Base-by-base conservation (phyloP, 768 basidiomycete genomes). In the Tremella mesenterica region DNA sequence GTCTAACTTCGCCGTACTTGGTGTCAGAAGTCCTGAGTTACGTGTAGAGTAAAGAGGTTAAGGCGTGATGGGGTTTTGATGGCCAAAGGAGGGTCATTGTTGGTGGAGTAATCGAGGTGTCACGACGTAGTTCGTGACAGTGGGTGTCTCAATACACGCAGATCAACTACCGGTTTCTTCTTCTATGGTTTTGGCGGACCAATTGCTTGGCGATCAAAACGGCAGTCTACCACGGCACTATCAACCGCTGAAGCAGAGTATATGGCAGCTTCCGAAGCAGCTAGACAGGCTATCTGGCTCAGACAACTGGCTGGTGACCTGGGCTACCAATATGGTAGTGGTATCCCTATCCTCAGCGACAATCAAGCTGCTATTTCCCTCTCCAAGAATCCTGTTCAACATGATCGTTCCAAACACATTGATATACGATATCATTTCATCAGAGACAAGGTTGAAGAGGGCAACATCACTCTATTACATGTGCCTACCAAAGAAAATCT, bases 161-260 rank as follows among this genome's bases (percentile, higher is more conserved):
- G n/a, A 61, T 74, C 49, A 50, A 71, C 4, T 18, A 8, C 65
- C 75, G 71, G 14, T 75, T 56, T n/a, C 51, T 70, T 46, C 12
- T 74, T 67, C 65, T 60, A 67, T 8, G 39, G 75, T 29, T 57
- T 60, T 18, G 72, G 74, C 0, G 76, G 73, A 4, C 63, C 74
- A 1, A 63, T 80, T 5, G 57, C 68, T 2, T 81, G 79, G 79
- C 61, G 61, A 21, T 74, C 75, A 0, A 69, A 73, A 44, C 70
- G 74, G 44, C 80, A 81, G 58, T 36, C 54, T 1, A 69, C 69
- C 0, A 65, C 77, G 23, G 61, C 79, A 0, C 59, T 70, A 0
- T 80, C 77, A 0, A 77, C 75, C 0, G 67, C 65, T 4, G 77
- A 80, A 58, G 75, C 77, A 0, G 78, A 80, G 64, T 79, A 77